Evolutionary conservation across 345 rosid genomes (phyloP).

Genomic region (Mallotus nudiflorus): DNA sequence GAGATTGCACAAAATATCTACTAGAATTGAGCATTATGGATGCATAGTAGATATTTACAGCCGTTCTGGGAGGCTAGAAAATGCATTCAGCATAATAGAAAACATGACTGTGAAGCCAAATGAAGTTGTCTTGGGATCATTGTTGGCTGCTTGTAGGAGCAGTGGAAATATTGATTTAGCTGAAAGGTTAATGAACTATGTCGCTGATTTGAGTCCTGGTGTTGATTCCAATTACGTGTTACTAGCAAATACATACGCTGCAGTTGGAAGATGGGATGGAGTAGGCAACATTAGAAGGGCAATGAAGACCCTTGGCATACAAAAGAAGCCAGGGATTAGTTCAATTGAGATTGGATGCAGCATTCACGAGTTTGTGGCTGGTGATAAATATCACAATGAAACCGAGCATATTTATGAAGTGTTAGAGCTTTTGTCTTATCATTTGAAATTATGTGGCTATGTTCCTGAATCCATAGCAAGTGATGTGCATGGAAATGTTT

Average conservation of each 20-base stretch:
- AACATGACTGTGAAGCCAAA: constrained; percentile 81
- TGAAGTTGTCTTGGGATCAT: constrained; percentile 70
- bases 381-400: constrained; percentile 56
- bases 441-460: constrained; percentile 37
- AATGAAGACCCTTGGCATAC: constrained; percentile 73
- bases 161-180: constrained; percentile 53
- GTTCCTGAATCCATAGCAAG: constrained; percentile 21
- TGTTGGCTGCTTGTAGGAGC: constrained; percentile 69
- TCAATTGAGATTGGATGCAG: constrained; percentile 60
- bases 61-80: constrained; percentile 79
- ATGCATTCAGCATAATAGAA: constrained; percentile 51
- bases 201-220: constrained; percentile 45
- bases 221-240: constrained; percentile 66
- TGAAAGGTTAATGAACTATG: constrained; percentile 49
- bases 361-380: constrained; percentile 64
- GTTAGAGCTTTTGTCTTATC: constrained; percentile 51
- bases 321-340: constrained; percentile 70
- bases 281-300: constrained; percentile 61
- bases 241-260: constrained; percentile 70
- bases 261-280: constrained; percentile 72
- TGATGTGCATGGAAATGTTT: constrained; percentile 25
- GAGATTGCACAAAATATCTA: constrained; percentile 44
- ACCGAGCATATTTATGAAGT: constrained; percentile 39
- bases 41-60: constrained; percentile 86
- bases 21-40: constrained; percentile 80